Conservation (phyloP, 2,329 filamentous ascomycete genomes). For the Fusarium stilboides region DNA sequence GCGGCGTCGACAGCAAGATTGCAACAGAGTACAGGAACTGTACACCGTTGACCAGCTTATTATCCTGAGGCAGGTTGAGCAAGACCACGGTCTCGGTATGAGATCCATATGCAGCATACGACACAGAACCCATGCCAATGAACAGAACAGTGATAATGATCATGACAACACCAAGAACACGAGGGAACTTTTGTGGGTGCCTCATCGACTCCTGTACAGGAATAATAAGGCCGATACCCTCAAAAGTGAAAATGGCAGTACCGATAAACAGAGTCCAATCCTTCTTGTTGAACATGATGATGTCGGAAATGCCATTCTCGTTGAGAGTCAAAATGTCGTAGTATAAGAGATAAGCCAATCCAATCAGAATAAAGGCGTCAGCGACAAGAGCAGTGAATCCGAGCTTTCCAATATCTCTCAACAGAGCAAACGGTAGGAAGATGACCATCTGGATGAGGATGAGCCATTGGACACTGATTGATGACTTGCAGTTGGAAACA, state of each 20-base stretch:
- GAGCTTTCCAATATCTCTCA: conserved; percentile 97
- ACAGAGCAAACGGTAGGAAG: conserved; percentile 92
- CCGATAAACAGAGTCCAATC: conserved; percentile 99
- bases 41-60: conserved; percentile 94
- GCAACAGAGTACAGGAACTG: conserved; percentile 98
- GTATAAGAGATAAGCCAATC: conserved; percentile 94
- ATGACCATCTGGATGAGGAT: conserved; percentile 96
- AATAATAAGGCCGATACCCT: conserved; percentile 97
- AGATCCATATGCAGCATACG: conserved; percentile 96
- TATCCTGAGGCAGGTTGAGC: conserved; percentile 95
- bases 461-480: conserved; percentile 89
- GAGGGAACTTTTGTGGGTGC: conserved; percentile 89
- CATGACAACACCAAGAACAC: conserved; percentile 92
- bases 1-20: conserved; percentile 93
- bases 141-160: conserved; percentile 94
- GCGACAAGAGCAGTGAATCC: conserved; percentile 95
- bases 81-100: conserved; percentile 97
- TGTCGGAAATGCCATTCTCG: conserved; percentile 83
- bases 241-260: conserved; percentile 98
- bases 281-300: conserved; percentile 89
- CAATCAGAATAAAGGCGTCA: conserved; percentile 93
- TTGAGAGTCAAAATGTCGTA: conserved; percentile 91
- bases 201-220: conserved; percentile 99
- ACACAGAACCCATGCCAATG: conserved; percentile 90
- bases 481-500: conserved; percentile 87